Percentiles rank a stretch among this genome's conserved stretches.
Evolutionary conservation across 768 basidiomycete species (phyloP).

Genomic region (Kwoniella dendrophila): DNA sequence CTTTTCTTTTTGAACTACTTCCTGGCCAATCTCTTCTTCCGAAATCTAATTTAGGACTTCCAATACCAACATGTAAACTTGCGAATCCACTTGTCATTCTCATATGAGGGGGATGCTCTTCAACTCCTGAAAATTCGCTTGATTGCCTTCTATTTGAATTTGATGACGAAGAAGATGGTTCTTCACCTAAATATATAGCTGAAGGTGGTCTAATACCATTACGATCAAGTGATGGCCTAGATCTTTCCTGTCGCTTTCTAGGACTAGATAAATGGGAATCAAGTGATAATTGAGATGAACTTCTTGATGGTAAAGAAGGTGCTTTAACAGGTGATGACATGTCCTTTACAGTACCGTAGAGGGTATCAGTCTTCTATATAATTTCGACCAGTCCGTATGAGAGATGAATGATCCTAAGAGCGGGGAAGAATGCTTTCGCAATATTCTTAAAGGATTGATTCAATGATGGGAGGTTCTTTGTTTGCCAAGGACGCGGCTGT

Average conservation of each 20-base stretch:
- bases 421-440: no score
- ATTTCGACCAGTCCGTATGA: no score
- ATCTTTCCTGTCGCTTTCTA: slow-evolving; percentile 7
- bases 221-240: slow-evolving; percentile 7
- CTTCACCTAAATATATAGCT: slow-evolving; percentile 5
- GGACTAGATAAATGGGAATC: slow-evolving; percentile 21
- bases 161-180: not conserved
- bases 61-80: slow-evolving; percentile 26
- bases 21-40: slow-evolving; percentile 25
- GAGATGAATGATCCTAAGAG: not conserved
- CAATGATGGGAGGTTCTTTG: not conserved
- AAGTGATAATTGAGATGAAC: slow-evolving; percentile 16
- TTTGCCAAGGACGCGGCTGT: slow-evolving; percentile 2
- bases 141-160: not conserved
- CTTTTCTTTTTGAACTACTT: slow-evolving; percentile 3
- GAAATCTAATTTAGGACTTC: slow-evolving; percentile 29
- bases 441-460: not conserved
- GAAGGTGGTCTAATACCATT: not conserved
- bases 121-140: not conserved
- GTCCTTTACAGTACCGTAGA: no score
- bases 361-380: no score
- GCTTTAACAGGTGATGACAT: slow-evolving; percentile 19
- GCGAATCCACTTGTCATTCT: slow-evolving; percentile 28
- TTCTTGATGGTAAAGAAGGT: slow-evolving; percentile 10
- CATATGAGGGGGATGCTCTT: slow-evolving; percentile 3